A percentile compares a stretch with the other conserved stretches of the same genome.
Evolutionary conservation across 352 stramenopile species (phyloP).

Genomic region (Phytophthora brassicae): DNA sequence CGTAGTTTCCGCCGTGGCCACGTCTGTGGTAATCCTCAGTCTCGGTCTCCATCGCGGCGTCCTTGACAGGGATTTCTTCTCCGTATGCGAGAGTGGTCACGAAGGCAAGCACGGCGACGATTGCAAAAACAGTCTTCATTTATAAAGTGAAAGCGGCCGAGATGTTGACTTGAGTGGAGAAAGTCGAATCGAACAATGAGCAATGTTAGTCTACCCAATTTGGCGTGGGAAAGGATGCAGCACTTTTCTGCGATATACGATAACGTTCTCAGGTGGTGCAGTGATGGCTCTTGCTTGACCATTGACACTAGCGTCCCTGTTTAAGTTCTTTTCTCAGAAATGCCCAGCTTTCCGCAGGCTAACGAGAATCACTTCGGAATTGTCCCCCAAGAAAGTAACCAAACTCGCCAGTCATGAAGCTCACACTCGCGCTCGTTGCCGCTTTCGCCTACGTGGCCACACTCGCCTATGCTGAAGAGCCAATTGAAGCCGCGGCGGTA

Average conservation of each 20-base stretch:
- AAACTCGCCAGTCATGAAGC: slow-evolving; percentile 1
- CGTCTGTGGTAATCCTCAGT: slow-evolving; percentile 3
- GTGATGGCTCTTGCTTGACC: not conserved
- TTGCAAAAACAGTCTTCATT: slow-evolving; percentile 25
- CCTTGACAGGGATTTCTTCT: slow-evolving; percentile 1
- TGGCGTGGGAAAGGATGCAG: not conserved
- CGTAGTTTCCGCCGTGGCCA: not conserved
- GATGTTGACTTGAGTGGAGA: slow-evolving; percentile 6
- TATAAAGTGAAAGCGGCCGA: not conserved
- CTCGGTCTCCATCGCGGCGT: slow-evolving; percentile 1
- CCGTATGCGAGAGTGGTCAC: slow-evolving; percentile 5
- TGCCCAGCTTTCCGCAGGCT: not conserved
- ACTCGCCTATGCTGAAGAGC: slow-evolving; percentile 9
- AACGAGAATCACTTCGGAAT: slow-evolving; percentile 3
- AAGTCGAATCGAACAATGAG: slow-evolving; percentile 16
- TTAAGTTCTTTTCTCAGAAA: slow-evolving; percentile 10
- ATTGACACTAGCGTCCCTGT: not conserved
- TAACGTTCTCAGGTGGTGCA: not conserved
- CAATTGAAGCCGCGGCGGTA: not conserved
- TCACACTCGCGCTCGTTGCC: slow-evolving; percentile 4
- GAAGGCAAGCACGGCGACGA: slow-evolving; percentile 15
- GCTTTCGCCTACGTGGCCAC: slow-evolving; percentile 11
- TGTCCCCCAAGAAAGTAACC: not conserved
- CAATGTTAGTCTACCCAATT: not conserved
- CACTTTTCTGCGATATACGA: not conserved